phyloP scores from a whole-genome alignment of 2,329 filamentous ascomycete genomes.

The Calonectria henricotiae region DNA sequence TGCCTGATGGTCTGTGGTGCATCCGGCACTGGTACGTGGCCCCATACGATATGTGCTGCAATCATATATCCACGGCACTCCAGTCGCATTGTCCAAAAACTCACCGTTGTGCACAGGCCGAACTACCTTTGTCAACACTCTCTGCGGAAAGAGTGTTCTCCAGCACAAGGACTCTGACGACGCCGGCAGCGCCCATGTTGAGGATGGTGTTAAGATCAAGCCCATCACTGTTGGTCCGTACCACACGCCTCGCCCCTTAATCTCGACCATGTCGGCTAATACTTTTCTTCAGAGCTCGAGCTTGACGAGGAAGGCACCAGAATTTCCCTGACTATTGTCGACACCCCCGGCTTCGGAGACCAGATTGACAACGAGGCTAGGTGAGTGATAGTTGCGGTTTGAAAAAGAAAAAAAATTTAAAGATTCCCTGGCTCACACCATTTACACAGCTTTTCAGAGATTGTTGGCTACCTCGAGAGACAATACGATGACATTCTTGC shows the following conservation, averaged over 20 bases:
- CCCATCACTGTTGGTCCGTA: constrained; percentile 91
- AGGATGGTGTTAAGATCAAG: constrained; percentile 99
- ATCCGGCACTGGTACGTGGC: constrained; percentile 90
- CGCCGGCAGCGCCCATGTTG: constrained; percentile 87
- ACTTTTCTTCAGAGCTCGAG: constrained; percentile 79
- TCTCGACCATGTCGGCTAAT: constrained; percentile 52
- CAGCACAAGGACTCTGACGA: constrained; percentile 95
- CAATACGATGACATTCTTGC: constrained; percentile 99
- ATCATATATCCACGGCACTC: constrained; percentile 30
- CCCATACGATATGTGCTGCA: constrained; percentile 40
- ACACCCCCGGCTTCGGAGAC: constrained; percentile 98
- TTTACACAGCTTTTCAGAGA: constrained; percentile 87
- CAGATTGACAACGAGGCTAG: constrained; percentile 99
- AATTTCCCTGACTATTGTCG: constrained; percentile 98
- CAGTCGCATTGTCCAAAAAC: constrained; percentile 37
- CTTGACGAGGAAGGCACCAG: constrained; percentile 98
- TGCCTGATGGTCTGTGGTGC: constrained; percentile 99
- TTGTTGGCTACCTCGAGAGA: constrained; percentile 97
- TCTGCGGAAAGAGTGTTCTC: constrained; percentile 95
- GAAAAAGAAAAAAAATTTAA: background rate
- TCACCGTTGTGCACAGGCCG: constrained; percentile 75
- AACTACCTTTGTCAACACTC: constrained; percentile 99
- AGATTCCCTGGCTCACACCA: constrained; percentile 33
- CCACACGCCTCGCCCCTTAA: background rate
- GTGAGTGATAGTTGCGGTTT: constrained; percentile 64